These are phyloP conservation scores for Bifiguratus adelaidae DNA, from an alignment of 192 early-diverging fungal genomes.

Conservation along the genomic window DNA sequence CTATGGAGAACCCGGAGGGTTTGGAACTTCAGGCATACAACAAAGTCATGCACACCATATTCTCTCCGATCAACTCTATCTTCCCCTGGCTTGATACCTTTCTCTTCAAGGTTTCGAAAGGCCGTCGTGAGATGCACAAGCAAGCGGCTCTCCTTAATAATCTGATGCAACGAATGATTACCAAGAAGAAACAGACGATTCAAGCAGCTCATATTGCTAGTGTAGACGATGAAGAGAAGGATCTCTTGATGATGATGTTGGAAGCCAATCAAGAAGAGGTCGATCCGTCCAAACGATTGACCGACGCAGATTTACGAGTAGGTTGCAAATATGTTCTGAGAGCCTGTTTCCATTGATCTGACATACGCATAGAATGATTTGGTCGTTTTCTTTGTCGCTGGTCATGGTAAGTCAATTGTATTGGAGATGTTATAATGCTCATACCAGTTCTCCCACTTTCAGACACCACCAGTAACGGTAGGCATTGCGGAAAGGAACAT, in stretches of 20 bases:
- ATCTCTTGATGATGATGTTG: conserved; percentile 42
- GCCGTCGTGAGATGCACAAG: conserved; percentile 21
- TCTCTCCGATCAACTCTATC: conserved; percentile 26
- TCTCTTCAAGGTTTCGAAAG: conserved; percentile 11
- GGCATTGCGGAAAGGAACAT: neutral
- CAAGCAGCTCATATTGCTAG: conserved; percentile 7
- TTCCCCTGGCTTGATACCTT: conserved; percentile 34
- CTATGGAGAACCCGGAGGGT: neutral
- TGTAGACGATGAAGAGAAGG: conserved; percentile 14
- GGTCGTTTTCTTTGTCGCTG: conserved; percentile 39
- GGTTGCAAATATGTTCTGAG: conserved; percentile 1
- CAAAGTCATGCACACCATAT: neutral
- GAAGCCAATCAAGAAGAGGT: conserved; percentile 31
- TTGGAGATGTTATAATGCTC: neutral
- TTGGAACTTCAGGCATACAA: neutral
- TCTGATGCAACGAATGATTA: conserved; percentile 24
- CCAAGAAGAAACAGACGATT: conserved; percentile 14
- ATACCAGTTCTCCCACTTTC: too few species aligned
- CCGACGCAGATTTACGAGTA: conserved; percentile 8
- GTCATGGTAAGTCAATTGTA: neutral
- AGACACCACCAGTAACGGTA: too few species aligned
- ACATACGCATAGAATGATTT: conserved; percentile 32
- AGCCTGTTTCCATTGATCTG: neutral
- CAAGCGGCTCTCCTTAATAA: conserved; percentile 9
- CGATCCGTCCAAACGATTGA: neutral